These are phyloP conservation scores for Erodium chrysanthum DNA, from an alignment of 441 rosid genomes.

Conservation along the genomic window DNA sequence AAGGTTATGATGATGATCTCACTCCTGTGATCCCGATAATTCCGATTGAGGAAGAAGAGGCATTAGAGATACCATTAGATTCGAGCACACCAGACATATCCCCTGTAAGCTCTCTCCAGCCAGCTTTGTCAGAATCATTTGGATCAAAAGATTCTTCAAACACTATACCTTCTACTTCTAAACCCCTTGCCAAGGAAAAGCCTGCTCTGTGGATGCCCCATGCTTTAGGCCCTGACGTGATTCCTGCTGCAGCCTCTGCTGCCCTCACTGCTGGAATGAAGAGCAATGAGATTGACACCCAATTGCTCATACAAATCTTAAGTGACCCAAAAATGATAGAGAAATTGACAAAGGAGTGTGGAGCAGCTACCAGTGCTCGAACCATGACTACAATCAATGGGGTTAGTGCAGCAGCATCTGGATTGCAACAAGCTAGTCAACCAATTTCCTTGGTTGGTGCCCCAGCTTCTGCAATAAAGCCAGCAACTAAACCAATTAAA, in stretches of 20 bases:
- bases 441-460: background rate
- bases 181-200: conserved; percentile 11
- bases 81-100: conserved; percentile 9
- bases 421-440: background rate
- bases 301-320: conserved; percentile 47
- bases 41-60: conserved; percentile 45
- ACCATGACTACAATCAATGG: background rate
- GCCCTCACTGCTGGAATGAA: conserved; percentile 30
- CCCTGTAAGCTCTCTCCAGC: conserved; percentile 8
- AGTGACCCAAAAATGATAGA: conserved; percentile 40
- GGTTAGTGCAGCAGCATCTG: conserved; percentile 9
- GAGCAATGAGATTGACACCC: conserved; percentile 43
- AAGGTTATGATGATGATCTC: conserved; percentile 37
- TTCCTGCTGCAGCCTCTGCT: conserved; percentile 9
- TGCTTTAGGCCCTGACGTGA: conserved; percentile 24
- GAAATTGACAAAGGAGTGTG: conserved; percentile 25
- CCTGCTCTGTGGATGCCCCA: conserved; percentile 14
- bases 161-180: background rate
- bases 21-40: conserved; percentile 42
- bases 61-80: conserved; percentile 7
- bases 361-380: conserved; percentile 17
- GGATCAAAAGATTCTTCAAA: background rate
- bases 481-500: background rate
- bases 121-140: conserved; percentile 10
- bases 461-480: background rate